Evolutionary conservation across 148 eudicot species (phyloP), one percentile per base, ranked within the genome.

Genomic region (Pharnaceum exiguum): DNA sequence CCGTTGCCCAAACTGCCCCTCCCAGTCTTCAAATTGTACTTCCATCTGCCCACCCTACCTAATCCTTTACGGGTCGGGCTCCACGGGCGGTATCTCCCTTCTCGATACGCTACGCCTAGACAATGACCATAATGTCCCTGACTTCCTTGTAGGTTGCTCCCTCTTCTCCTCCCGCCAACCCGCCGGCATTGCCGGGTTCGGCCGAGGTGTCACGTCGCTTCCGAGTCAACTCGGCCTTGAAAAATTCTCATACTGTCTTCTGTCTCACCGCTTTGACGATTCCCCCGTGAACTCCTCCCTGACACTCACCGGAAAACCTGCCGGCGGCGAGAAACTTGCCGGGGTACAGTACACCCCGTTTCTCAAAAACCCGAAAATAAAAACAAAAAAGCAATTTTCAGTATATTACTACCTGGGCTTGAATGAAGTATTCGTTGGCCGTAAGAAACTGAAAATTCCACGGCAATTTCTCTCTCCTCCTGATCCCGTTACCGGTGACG

Each of bases 101-200:
- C 35, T 68, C 11, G 83, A 79, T 23, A 79, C 73, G 3, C 48
- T 79, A 10, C 22, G 57, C 36, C 32, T 79, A 59, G 39, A 57
- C 5, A 44, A 55, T 29, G 3, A 53, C 52, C 25, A 39, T 36
- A 75, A 65, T 22, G 67, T 57, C 6, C 51, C 63, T 16, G 55
- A 68, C 4, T 79, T 79, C 42, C 48, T 75, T 0, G 75, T 79
- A 11, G 83, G 83, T 3, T 79, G 83, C 55, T 79, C 83, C 5
- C 44, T 75, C 0, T 64, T 75, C 19, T 75, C 84, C 0, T 65
- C 75, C 24, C 45, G 46, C 2, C 77, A 64, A 49, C 84, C 84
- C 32, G 72, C 84, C 18, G 84, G 84, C 24, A 68, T 79, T 5
- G 77, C 71, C 19, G 84, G 84, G 19, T 79, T 79, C 21, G 84